Conservation (phyloP, 495 filamentous ascomycete genomes). For the Penicillium lagena region DNA sequence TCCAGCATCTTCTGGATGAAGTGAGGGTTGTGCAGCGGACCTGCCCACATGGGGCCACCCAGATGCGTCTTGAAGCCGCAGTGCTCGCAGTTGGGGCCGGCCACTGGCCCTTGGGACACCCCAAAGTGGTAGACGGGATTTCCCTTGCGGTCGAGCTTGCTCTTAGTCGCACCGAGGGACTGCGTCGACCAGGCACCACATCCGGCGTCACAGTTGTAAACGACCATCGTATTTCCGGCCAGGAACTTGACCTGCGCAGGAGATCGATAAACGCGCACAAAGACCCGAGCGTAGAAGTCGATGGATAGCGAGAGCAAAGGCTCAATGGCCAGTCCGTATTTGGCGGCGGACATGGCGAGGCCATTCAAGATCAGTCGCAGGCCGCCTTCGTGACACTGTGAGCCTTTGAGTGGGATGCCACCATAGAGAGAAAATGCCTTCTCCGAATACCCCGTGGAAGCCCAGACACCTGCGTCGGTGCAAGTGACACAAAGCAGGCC, state of each 20-base stretch:
- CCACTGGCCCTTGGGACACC: conserved; percentile 60
- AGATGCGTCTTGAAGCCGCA: conserved; percentile 84
- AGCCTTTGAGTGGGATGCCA: conserved; percentile 75
- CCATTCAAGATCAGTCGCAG: conserved; percentile 77
- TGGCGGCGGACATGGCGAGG: conserved; percentile 69
- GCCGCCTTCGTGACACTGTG: conserved; percentile 82
- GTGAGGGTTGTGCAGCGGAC: conserved; percentile 73
- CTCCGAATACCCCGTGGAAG: conserved; percentile 85
- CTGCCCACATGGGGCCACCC: conserved; percentile 90
- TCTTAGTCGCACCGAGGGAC: conserved; percentile 58
- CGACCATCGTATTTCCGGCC: conserved; percentile 83
- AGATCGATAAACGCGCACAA: conserved; percentile 73
- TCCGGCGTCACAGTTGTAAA: conserved; percentile 83
- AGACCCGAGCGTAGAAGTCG: conserved; percentile 91
- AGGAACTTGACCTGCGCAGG: conserved; percentile 82
- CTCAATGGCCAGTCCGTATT: conserved; percentile 87
- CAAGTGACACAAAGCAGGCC: conserved; percentile 93
- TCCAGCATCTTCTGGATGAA: conserved; percentile 75
- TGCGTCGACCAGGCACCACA: conserved; percentile 87
- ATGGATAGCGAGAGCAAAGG: conserved; percentile 88
- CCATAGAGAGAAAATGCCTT: conserved; percentile 91
- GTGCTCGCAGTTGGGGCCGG: conserved; percentile 61
- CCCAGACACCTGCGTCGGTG: conserved; percentile 91
- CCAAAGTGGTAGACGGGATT: conserved; percentile 66
- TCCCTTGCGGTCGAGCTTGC: conserved; percentile 60